Conservation (phyloP, 768 basidiomycete species). For the Erythrobasidium yunnanense region DNA sequence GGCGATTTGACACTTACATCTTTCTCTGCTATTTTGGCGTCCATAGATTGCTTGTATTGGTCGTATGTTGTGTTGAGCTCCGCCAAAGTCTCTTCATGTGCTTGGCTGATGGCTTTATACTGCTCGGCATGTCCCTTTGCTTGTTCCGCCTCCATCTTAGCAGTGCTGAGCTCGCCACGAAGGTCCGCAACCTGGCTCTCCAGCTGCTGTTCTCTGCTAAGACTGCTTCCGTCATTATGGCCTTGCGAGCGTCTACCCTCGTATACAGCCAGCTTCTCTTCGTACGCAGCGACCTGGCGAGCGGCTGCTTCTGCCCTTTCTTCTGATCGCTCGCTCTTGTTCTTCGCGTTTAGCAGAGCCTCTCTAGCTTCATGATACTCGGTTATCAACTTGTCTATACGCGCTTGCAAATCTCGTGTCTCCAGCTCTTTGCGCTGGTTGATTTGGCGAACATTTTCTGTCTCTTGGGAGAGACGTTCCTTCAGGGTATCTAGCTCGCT, state of each 20-base stretch:
- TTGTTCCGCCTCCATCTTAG: constrained; percentile 62
- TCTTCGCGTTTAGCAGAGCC: constrained; percentile 39
- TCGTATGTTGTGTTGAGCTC: constrained; percentile 63
- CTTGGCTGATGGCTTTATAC: constrained; percentile 73
- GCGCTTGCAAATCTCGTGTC: constrained; percentile 58
- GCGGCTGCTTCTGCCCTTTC: constrained; percentile 56
- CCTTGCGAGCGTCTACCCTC: constrained; percentile 52
- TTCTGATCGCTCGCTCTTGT: constrained; percentile 47
- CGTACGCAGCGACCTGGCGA: constrained; percentile 59
- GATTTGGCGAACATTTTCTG: constrained; percentile 62
- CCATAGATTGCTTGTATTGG: constrained; percentile 63
- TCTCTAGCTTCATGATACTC: constrained; percentile 58
- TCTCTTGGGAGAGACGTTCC: constrained; percentile 59
- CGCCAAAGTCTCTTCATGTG: constrained; percentile 64
- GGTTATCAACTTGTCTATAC: constrained; percentile 52
- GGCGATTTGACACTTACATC: constrained; percentile 49
- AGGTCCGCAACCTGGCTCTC: constrained; percentile 76
- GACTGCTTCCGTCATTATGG: constrained; percentile 41
- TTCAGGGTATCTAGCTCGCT: constrained; percentile 68
- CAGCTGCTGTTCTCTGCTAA: constrained; percentile 62
- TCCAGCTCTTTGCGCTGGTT: constrained; percentile 72
- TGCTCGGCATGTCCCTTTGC: constrained; percentile 66
- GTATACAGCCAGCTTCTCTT: constrained; percentile 77
- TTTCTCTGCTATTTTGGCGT: constrained; percentile 55
- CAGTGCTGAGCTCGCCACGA: constrained; percentile 61